These are phyloP conservation scores for Epichloe uncinata DNA, from an alignment of 2,329 filamentous ascomycete genomes.

Conservation along the genomic window DNA sequence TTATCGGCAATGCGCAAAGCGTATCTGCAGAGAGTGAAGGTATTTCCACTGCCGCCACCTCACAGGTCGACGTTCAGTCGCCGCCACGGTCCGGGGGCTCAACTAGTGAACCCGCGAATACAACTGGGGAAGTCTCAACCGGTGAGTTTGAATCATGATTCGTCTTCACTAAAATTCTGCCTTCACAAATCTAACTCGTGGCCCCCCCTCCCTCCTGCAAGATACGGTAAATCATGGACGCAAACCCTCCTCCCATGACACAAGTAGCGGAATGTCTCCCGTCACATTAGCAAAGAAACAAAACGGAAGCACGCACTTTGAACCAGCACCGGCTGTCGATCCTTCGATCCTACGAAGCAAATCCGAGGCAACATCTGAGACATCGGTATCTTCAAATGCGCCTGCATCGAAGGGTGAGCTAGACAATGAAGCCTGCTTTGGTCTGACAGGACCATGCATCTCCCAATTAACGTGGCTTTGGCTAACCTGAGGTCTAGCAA, in stretches of 20 bases:
- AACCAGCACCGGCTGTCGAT: background rate
- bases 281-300: background rate
- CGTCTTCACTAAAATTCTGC: background rate
- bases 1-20: background rate
- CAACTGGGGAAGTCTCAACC: background rate
- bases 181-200: background rate
- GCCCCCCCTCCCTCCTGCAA: background rate
- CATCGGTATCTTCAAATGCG: background rate
- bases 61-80: background rate
- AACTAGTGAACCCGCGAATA: background rate
- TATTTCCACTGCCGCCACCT: background rate
- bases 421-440: background rate
- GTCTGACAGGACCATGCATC: no score
- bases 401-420: conserved; percentile 4
- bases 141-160: conserved; percentile 1
- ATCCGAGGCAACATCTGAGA: conserved; percentile 5
- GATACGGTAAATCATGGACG: background rate
- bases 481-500: conserved; percentile 1
- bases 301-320: background rate
- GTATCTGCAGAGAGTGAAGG: background rate
- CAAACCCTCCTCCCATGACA: background rate
- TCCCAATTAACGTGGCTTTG: background rate
- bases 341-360: background rate
- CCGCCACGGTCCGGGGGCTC: background rate
- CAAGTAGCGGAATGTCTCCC: background rate